These are phyloP conservation scores for Penicillium sp. DNA, from an alignment of 2,329 filamentous ascomycete species.

Conservation along the genomic window DNA sequence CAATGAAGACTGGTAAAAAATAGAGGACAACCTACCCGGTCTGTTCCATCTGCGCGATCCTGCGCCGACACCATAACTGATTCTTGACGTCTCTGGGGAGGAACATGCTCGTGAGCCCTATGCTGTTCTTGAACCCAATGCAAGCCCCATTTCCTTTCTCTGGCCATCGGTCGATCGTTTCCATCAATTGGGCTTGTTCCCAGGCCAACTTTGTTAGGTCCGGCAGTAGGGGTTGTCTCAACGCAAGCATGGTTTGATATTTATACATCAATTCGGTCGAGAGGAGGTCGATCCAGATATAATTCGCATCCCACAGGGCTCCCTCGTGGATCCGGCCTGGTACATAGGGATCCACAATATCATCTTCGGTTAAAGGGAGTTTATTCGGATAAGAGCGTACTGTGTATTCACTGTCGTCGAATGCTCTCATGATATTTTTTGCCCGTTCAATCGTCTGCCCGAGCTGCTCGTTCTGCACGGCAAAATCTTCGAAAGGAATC, in stretches of 20 bases:
- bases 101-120: conserved; percentile 76
- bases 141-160: conserved; percentile 68
- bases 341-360: conserved; percentile 73
- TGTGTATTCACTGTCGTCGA: conserved; percentile 62
- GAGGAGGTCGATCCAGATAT: conserved; percentile 73
- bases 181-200: conserved; percentile 74
- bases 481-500: conserved; percentile 66
- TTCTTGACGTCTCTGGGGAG: conserved; percentile 73
- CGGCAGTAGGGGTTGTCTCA: conserved; percentile 51
- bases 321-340: conserved; percentile 69
- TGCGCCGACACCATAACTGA: conserved; percentile 75
- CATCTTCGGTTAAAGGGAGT: conserved; percentile 55
- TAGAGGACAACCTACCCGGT: conserved; percentile 63
- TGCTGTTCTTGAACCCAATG: conserved; percentile 70
- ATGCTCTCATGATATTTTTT: conserved; percentile 58
- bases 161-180: conserved; percentile 73
- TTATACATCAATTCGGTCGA: conserved; percentile 78
- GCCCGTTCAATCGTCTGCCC: conserved; percentile 44
- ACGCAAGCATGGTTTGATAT: conserved; percentile 65
- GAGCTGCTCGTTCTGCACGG: conserved; percentile 59
- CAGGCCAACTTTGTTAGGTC: conserved; percentile 65
- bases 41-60: conserved; percentile 75
- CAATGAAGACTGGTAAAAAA: background rate
- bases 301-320: conserved; percentile 72
- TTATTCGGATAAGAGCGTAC: conserved; percentile 64